Base-by-base conservation (phyloP, 768 basidiomycete species). In the Suillus ampliporus region DNA sequence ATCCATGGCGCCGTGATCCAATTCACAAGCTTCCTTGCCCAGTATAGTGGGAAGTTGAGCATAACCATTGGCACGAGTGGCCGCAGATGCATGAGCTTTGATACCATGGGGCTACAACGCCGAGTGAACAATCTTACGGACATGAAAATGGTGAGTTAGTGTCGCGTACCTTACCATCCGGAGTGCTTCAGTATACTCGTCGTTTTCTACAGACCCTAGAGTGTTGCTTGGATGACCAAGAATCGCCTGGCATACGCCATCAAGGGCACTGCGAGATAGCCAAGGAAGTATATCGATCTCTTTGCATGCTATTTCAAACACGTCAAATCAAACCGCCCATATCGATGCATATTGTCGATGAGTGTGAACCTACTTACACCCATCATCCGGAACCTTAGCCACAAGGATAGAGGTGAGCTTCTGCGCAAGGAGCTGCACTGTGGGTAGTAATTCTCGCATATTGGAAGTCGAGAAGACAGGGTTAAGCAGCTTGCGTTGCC, bases 401-500 rank as follows among this genome's bases (percentile, higher is more conserved):
- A 46, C 21, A 37, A 35, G 23, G 23, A 41, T n/a, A 10, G 41
- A 38, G 15, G 5, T 57, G 11, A 57, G 21, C 9, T 26, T 35
- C 37, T 17, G 37, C 7, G 56, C 15, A 23, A 57, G n/a, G 14
- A n/a, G 23, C 21, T 34, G 56, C 23, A 41, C 15, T 5, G 35
- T 41, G 56, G 56, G 38, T 9, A 57, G 15, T 77, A 78, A 75
- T 38, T 77, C 63, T 17, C 80, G 77, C 74, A 82, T 74, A 64
- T 82, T 78, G 1, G 68, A 66, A 21, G 71, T 69, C 1, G 80
- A 79, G 63, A 83, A 83, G 0, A 82, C 77, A 0, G 82, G 81
- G 54, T 78, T 82, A 19, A 83, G 66, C 70, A 82, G 74, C 64
- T 80, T 82, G 28, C 80, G 70, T 63, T 81, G 81, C 47, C 71